Evolutionary conservation across 2,329 filamentous ascomycete genomes (phyloP).

Genomic region (Colletotrichum viniferum): DNA sequence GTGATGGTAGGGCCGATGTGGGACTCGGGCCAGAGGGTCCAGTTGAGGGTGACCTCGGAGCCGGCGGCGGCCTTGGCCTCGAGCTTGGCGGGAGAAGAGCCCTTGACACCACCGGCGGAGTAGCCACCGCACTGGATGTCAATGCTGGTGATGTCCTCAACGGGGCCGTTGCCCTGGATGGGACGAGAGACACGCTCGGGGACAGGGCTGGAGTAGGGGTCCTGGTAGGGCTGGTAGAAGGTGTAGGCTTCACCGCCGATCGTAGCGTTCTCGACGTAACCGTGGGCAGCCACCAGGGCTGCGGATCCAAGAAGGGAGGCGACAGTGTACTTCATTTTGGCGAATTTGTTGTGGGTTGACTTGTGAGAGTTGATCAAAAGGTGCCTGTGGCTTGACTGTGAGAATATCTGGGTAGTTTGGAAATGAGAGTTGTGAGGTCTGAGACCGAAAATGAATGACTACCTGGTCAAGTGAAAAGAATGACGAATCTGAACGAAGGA

Average conservation of each 20-base stretch:
- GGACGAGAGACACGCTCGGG: slow-evolving; percentile 59
- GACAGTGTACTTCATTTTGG: slow-evolving; percentile 25
- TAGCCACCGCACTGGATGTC: slow-evolving; percentile 63
- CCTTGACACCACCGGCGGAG: slow-evolving; percentile 50
- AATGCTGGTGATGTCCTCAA: slow-evolving; percentile 54
- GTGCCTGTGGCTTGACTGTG: slow-evolving; percentile 6
- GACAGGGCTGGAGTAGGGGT: slow-evolving; percentile 43
- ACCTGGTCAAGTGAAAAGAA: slow-evolving; percentile 22
- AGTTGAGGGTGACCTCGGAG: slow-evolving; percentile 55
- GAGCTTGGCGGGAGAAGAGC: slow-evolving; percentile 56
- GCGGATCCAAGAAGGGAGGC: slow-evolving; percentile 32
- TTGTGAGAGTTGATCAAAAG: not conserved
- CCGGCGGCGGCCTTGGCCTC: slow-evolving; percentile 59
- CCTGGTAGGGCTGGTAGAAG: slow-evolving; percentile 41
- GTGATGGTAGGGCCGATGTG: slow-evolving; percentile 61
- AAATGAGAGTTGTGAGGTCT: slow-evolving; percentile 15
- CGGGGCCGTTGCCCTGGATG: slow-evolving; percentile 62
- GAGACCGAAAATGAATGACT: slow-evolving; percentile 21
- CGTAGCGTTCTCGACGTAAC: slow-evolving; percentile 49
- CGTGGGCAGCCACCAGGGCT: slow-evolving; percentile 51
- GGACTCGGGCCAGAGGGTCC: slow-evolving; percentile 56
- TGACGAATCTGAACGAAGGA: slow-evolving; percentile 20
- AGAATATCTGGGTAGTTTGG: slow-evolving; percentile 9
- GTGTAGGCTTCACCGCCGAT: slow-evolving; percentile 41
- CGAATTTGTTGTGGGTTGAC: not conserved